Percentiles rank a stretch among this genome's conserved stretches.
Evolutionary conservation across 306 rosid genomes (phyloP).

Genomic region (Senna tora): DNA sequence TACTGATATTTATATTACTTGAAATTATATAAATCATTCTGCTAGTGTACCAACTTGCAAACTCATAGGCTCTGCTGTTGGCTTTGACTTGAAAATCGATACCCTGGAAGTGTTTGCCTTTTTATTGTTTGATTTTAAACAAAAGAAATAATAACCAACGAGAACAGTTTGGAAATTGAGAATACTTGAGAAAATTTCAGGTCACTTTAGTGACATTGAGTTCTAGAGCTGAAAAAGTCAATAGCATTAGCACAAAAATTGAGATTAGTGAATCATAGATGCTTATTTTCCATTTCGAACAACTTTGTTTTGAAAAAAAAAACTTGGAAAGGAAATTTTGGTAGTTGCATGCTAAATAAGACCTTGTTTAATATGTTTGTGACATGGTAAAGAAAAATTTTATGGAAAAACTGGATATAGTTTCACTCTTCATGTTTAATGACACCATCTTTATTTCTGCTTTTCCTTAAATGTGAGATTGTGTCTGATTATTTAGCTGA

Average conservation of each 20-base stretch:
- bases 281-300: background rate
- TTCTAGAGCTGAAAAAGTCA: background rate
- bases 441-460: background rate
- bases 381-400: background rate
- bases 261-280: background rate
- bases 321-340: too few relatives aligned
- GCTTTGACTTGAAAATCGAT: background rate
- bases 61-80: background rate
- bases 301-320: too few relatives aligned
- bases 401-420: background rate
- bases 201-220: slow-evolving; percentile 5
- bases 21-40: slow-evolving; percentile 25
- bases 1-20: background rate
- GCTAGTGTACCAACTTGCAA: slow-evolving; percentile 9
- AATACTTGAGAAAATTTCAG: slow-evolving; percentile 1
- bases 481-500: background rate
- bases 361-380: background rate
- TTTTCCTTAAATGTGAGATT: background rate
- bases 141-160: background rate
- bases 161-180: background rate
- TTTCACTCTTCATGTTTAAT: background rate
- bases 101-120: background rate
- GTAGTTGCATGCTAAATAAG: too few relatives aligned
- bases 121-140: background rate
- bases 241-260: slow-evolving; percentile 1